Base-by-base conservation (phyloP, 108 stramenopile genomes). In the Licmophora abbreviata region DNA sequence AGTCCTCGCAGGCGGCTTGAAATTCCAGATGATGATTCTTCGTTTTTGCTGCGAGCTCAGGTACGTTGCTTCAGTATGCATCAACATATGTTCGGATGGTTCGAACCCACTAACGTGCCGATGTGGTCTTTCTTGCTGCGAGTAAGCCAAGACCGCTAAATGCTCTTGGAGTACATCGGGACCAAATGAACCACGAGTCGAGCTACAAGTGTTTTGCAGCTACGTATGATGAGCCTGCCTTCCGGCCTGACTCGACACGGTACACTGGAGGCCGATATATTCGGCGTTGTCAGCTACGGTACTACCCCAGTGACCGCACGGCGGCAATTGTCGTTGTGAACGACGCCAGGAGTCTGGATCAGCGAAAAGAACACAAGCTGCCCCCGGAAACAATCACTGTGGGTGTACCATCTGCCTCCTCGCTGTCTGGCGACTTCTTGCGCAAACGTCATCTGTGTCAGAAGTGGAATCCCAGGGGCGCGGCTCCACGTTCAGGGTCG, bases 1-100 rank as follows among this genome's bases (percentile, higher is more conserved):
- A 58, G 74, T 10, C 38, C 61, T 6, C 43, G 82, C 33, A 65
- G 84, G 26, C 74, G 72, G 21, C 70, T 85, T 41, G 88, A 85
- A 56, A 69, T 90, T 24, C 88, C 88, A 5, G 84, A 90, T 41
- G 88, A 90, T 48, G 88, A 90, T 60, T 90, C 88, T 20, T 90
- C 88, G 2, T 90, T 90, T 63, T 53, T 90, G 20, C 54, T 86
- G 26, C 60, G 82, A 33, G 82, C 79, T 38, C 84, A 84, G 69
- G 70, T 66, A 55, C 27, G 65, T 29, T 8, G 48, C 32, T 9
- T 18, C 2, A 42, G 24, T 8, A 29, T 1, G 41, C 15, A 51
- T 25, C 15, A 44, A 14, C 15, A 14, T 44, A 10, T 35, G 12
- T 35, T 12, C 12, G 34, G 11, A 12, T 12, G 12, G 11, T 11